phyloP scores from a whole-genome alignment of 768 basidiomycete species.

The Collybia sp. region DNA sequence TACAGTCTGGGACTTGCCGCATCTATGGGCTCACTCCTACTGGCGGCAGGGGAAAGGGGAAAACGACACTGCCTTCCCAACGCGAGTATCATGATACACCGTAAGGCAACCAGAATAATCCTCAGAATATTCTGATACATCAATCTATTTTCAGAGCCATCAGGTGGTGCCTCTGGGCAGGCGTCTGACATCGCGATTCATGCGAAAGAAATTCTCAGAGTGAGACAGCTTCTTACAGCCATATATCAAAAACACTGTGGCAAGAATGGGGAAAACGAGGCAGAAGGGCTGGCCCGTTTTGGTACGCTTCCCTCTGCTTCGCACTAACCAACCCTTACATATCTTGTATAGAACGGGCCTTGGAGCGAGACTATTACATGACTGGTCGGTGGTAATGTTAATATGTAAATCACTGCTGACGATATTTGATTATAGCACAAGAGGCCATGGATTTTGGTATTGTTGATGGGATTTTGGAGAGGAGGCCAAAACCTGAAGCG shows the following conservation, averaged over 20 bases:
- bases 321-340: conserved; percentile 5
- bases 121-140: conserved; percentile 4
- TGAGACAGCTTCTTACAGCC: conserved; percentile 75
- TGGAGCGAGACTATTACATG: conserved; percentile 97
- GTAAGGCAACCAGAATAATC: conserved; percentile 38
- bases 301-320: conserved; percentile 39
- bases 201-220: conserved; percentile 91
- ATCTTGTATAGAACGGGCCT: conserved; percentile 61
- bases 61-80: conserved; percentile 91
- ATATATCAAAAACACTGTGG: conserved; percentile 90
- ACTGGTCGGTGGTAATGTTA: conserved; percentile 48
- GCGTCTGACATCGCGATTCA: conserved; percentile 98
- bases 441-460: conserved; percentile 91
- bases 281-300: conserved; percentile 69
- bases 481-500: conserved; percentile 48
- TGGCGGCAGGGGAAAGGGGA: conserved; percentile 88
- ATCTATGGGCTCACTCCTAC: conserved; percentile 92
- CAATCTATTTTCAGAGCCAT: conserved; percentile 66
- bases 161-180: conserved; percentile 93
- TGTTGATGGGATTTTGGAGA: conserved; percentile 88
- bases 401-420: conserved; percentile 7
- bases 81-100: conserved; percentile 98
- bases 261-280: conserved; percentile 56
- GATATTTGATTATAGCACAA: conserved; percentile 46
- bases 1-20: conserved; percentile 95